Base-by-base conservation (phyloP, 2,329 filamentous ascomycete species). In the Xylariales sp. region DNA sequence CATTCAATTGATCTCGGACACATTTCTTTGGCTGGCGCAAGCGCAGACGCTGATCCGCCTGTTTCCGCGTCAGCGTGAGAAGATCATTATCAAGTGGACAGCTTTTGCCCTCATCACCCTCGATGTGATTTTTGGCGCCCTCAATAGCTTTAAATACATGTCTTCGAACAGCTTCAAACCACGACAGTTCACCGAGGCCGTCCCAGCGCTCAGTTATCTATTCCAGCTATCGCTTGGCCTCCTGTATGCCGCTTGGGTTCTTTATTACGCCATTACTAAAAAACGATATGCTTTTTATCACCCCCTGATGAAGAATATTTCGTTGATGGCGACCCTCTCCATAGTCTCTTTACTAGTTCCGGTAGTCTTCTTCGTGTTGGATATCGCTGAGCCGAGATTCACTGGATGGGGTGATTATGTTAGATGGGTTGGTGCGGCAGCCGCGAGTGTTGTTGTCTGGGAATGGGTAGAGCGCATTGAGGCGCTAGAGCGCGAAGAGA, bases 81-180 rank as follows among this genome's bases (percentile, higher is more conserved):
- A 98, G 81, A 90, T 98, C 60, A 93, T 98, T 72, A 99, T 99
- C 82, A 98, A 98, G 82, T 99, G 95, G 95, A 93, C 95, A 16
- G 96, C 95, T 1, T 97, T 98, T 77, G 94, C 92, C 3, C 87
- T 99, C 65, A 97, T 99, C 75, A 88, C 93, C 0, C 86, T 97
- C 67, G 95, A 98, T 78, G 90, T 95, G 50, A 89, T 94, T 10
- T 99, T 99, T 79, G 94, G 92, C 76, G 93, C 92, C 55, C 87
- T 98, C 66, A 97, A 97, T 83, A 96, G 92, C 75, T 98, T 98
- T 76, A 78, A 84, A 60, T 88, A 86, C 73, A 80, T 81, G 3
- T 79, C 80, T 28, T 83, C 82, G 14, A 83, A 86, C 41, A 85
- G 82, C 55, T 84, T 85, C 23, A 87, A 89, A 67, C 93, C 93